These are phyloP conservation scores for Priceomyces fermenticarens DNA, from an alignment of 805 yeast species.

Conservation along the genomic window DNA sequence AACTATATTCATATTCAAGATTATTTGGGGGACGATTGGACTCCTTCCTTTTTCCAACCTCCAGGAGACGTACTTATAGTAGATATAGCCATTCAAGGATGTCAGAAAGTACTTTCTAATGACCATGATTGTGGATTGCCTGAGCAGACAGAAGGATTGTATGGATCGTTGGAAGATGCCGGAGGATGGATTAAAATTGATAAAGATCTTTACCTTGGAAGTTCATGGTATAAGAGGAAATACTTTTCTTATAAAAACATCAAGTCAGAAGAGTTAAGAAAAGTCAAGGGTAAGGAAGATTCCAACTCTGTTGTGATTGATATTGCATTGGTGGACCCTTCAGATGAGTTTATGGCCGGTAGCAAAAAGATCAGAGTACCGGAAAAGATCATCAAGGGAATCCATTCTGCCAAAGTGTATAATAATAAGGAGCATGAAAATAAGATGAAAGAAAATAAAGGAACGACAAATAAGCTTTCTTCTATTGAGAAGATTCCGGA, in stretches of 20 bases:
- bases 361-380: conserved; percentile 31
- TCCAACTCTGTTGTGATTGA: conserved; percentile 33
- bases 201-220: conserved; percentile 47
- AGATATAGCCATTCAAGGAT: conserved; percentile 39
- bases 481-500: conserved; percentile 11
- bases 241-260: conserved; percentile 35
- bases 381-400: conserved; percentile 23
- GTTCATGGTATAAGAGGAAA: conserved; percentile 41
- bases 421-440: conserved; percentile 22
- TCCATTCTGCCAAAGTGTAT: conserved; percentile 22
- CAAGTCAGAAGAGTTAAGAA: conserved; percentile 16
- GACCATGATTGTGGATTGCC: conserved; percentile 27
- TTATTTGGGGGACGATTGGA: conserved; percentile 26
- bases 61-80: conserved; percentile 34
- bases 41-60: conserved; percentile 43
- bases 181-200: conserved; percentile 42
- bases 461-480: conserved; percentile 5
- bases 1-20: conserved; percentile 25
- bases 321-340: conserved; percentile 32
- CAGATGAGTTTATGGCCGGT: conserved; percentile 35
- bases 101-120: conserved; percentile 19
- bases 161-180: conserved; percentile 20
- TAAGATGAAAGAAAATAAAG: conserved; percentile 4
- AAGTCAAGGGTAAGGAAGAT: conserved; percentile 3
- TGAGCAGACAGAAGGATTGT: conserved; percentile 14